A percentile compares a stretch with the other conserved stretches of the same genome.
These are phyloP conservation scores for Fusarium pseudoanthophilum DNA, from an alignment of 2,329 filamentous ascomycete species.

Conservation along the genomic window DNA sequence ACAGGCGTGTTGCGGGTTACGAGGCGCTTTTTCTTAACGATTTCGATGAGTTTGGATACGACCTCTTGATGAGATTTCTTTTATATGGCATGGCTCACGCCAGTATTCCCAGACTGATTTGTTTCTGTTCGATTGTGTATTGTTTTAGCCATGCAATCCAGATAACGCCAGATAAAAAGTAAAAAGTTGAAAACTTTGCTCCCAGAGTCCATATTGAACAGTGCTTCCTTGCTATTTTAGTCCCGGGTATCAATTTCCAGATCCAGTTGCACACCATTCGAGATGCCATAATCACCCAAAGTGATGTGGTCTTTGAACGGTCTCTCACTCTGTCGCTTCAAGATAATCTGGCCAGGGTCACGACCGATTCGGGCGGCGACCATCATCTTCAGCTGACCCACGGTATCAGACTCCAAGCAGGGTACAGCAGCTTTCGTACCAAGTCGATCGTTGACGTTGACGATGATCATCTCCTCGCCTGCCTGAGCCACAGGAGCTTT, in stretches of 20 bases:
- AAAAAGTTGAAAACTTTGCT: neutral
- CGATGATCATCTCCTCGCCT: constrained; percentile 88
- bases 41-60: neutral
- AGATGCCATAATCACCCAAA: constrained; percentile 92
- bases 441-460: constrained; percentile 93
- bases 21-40: neutral
- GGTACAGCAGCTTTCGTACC: constrained; percentile 96
- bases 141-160: neutral
- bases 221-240: constrained; percentile 48
- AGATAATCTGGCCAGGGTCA: constrained; percentile 88
- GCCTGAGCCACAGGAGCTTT: constrained; percentile 47
- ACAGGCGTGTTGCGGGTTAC: neutral
- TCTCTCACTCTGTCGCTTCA: constrained; percentile 90
- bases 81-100: neutral
- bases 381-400: constrained; percentile 89
- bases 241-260: constrained; percentile 71
- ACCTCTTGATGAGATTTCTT: neutral
- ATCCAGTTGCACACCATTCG: constrained; percentile 82
- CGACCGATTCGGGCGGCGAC: constrained; percentile 90
- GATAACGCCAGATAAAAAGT: neutral
- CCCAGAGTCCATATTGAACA: neutral
- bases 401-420: constrained; percentile 84
- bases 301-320: constrained; percentile 93
- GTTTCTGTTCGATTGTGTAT: neutral
- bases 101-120: neutral